Percentiles rank a stretch among this genome's conserved stretches.
Conservation (phyloP, 176 grass and related monocot genomes). For the Carex cristatella region DNA sequence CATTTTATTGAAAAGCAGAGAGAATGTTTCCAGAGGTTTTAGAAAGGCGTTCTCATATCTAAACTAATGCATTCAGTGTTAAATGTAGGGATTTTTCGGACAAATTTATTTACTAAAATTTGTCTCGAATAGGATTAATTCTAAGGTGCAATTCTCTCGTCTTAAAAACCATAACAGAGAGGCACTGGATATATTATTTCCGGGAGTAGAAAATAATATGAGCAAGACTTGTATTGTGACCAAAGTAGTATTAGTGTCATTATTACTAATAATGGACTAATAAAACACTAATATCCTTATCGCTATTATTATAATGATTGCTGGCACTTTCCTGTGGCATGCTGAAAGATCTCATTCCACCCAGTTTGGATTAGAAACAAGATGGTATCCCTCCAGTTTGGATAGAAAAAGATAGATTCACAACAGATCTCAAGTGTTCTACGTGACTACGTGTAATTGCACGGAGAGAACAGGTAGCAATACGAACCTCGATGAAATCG, state of each 20-base stretch:
- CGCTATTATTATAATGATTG: neutral
- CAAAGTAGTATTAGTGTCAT: neutral
- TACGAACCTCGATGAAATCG: constrained; percentile 74
- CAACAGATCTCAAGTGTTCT: neutral
- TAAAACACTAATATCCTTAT: neutral
- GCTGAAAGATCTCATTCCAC: neutral
- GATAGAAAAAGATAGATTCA: neutral
- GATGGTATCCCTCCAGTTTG: neutral
- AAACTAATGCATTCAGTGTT: neutral
- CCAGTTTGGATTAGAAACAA: neutral
- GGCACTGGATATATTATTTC: neutral
- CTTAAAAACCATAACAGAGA: neutral
- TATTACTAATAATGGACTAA: neutral
- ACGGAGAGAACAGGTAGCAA: neutral
- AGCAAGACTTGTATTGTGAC: neutral
- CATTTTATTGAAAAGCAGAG: neutral
- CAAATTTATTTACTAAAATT: too few species aligned
- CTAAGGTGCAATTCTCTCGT: neutral
- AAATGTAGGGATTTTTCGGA: neutral
- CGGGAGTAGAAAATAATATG: neutral
- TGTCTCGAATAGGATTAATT: neutral
- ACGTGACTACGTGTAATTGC: neutral
- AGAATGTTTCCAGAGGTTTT: neutral
- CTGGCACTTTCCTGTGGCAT: neutral
- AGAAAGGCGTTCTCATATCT: neutral